Percentiles rank a stretch among this genome's conserved stretches.
Conservation (phyloP, 2,329 filamentous ascomycete genomes). For the Calycina herbarum region DNA sequence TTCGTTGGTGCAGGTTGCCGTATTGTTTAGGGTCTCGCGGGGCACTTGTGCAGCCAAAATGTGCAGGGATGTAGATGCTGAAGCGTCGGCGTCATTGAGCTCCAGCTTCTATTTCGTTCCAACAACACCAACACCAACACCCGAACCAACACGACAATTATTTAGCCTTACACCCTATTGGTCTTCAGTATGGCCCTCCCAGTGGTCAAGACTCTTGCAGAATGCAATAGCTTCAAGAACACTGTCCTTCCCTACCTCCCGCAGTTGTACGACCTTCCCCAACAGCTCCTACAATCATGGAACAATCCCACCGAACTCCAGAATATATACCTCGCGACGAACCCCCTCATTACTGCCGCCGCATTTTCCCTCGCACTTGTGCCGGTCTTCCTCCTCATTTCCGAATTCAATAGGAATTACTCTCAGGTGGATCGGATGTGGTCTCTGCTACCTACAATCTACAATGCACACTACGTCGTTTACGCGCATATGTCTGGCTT, state of each 20-base stretch:
- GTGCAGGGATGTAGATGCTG: too few species aligned
- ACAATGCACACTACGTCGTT: slow-evolving; percentile 78
- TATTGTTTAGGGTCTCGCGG: too few species aligned
- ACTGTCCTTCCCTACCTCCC: slow-evolving; percentile 74
- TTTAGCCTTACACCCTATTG: neutral
- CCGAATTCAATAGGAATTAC: slow-evolving; percentile 89
- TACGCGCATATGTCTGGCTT: slow-evolving; percentile 79
- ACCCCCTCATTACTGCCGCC: slow-evolving; percentile 77
- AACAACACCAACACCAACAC: slow-evolving; percentile 1
- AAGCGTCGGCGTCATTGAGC: too few species aligned
- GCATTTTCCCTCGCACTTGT: slow-evolving; percentile 71
- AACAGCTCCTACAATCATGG: slow-evolving; percentile 59
- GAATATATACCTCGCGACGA: slow-evolving; percentile 77
- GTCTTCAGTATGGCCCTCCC: slow-evolving; percentile 66
- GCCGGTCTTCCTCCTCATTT: slow-evolving; percentile 69
- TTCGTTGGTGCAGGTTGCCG: too few species aligned
- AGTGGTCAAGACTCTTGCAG: slow-evolving; percentile 64
- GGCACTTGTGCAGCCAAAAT: too few species aligned
- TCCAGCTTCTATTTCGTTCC: neutral
- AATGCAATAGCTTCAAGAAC: slow-evolving; percentile 74
- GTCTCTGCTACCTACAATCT: slow-evolving; percentile 85
- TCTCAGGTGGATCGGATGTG: slow-evolving; percentile 95
- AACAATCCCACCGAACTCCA: slow-evolving; percentile 62
- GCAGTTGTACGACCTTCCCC: slow-evolving; percentile 69
- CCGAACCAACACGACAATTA: neutral